Percentiles rank a stretch among this genome's conserved stretches.
phyloP scores from a whole-genome alignment of 192 early-diverging fungal species.

The Podila epicladia region DNA sequence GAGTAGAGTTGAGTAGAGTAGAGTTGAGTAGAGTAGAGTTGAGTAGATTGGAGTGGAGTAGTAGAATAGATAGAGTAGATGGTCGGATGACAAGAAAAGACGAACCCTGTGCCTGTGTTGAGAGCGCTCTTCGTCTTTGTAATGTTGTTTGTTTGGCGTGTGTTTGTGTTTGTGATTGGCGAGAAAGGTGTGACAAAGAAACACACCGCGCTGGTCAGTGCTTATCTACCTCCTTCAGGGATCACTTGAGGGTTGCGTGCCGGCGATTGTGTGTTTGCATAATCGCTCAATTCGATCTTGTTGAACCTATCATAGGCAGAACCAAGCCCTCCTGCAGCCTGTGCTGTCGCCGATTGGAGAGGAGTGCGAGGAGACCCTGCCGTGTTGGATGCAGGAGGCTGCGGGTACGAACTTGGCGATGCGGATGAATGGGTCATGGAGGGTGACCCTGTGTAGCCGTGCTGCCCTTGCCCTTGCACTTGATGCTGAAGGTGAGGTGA shows the following conservation, averaged over 20 bases:
- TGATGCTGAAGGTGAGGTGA: neutral
- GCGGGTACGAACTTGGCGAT: constrained; percentile 16
- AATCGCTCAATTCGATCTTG: constrained; percentile 11
- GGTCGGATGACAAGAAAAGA: too few species aligned
- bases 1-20: too few species aligned
- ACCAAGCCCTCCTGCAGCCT: neutral
- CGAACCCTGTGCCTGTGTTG: too few species aligned
- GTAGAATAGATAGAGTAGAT: too few species aligned
- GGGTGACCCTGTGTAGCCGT: constrained; percentile 8
- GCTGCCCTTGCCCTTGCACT: neutral
- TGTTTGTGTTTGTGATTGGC: too few species aligned
- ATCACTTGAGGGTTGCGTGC: constrained; percentile 14
- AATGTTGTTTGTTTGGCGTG: too few species aligned
- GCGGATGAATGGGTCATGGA: constrained; percentile 12
- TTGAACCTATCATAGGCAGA: neutral
- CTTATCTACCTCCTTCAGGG: neutral
- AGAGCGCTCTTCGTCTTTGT: too few species aligned
- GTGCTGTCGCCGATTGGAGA: neutral
- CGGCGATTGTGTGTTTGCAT: neutral
- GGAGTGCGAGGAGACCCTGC: neutral
- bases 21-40: too few species aligned
- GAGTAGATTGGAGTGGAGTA: too few species aligned
- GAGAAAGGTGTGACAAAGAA: too few species aligned
- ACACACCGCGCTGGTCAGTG: too few species aligned
- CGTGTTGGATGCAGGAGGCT: constrained; percentile 4